phyloP scores from a whole-genome alignment of 106 monocot species.

The Ottelia alismoides region DNA sequence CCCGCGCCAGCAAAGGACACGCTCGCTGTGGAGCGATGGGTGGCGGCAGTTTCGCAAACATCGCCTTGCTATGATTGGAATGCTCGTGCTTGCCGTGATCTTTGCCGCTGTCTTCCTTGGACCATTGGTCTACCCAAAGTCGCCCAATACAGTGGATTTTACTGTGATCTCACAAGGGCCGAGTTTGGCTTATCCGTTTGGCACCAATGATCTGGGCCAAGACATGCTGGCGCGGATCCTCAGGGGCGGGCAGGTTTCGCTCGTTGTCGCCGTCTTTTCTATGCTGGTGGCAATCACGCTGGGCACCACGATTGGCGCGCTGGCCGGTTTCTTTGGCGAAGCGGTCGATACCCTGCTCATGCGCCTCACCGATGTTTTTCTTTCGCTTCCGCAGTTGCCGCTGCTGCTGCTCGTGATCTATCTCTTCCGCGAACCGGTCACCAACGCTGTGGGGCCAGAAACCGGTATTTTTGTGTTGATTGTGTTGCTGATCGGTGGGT shows the following conservation, averaged over 20 bases:
- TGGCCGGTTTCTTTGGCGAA: background rate
- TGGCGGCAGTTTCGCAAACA: background rate
- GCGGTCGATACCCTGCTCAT: background rate
- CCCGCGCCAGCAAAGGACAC: too few relatives aligned
- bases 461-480: too few relatives aligned
- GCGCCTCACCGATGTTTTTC: background rate
- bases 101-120: background rate
- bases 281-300: background rate
- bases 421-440: background rate
- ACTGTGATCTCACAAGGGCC: too few relatives aligned
- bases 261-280: background rate
- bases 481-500: background rate
- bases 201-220: background rate
- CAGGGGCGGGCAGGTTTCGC: background rate
- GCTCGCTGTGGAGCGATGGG: too few relatives aligned
- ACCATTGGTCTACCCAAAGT: background rate
- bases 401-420: background rate
- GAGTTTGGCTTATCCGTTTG: too few relatives aligned
- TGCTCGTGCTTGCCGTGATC: background rate
- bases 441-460: background rate
- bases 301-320: background rate
- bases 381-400: background rate
- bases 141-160: too few relatives aligned
- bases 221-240: background rate
- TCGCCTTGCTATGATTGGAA: background rate